Base-by-base conservation (phyloP, 2,329 filamentous ascomycete genomes). In the Leptographium wingfieldii region DNA sequence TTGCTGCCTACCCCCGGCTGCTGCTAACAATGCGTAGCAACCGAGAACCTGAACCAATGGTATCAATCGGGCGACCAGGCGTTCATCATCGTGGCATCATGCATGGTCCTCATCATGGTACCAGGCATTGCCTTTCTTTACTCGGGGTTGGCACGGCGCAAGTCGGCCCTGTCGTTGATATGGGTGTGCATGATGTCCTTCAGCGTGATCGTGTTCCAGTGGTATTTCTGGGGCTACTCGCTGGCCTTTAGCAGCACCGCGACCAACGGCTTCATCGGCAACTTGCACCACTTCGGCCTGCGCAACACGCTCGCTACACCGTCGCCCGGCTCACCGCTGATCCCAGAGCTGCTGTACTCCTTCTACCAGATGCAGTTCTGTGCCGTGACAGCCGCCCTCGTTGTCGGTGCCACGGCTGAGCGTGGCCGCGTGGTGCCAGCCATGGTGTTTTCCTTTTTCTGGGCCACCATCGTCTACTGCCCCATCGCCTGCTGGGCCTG, bases 311-410 rank as follows among this genome's bases (percentile, higher is more conserved):
- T 95, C 67, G 94, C 82, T 58, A 78, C 80, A 54, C 92, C 92
- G n/a, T 95, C 90, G 62, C 90, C 88, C 31, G 94, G 92, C 60
- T 95, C 89, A 38, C 87, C 91, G 22, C 80, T 96, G 63, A 85
- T 97, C 67, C 90, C 94, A 1, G 90, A 91, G 69, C 80, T 99
- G 49, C 81, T 97, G 3, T 97, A 94, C 74, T 88, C 90, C 49
- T 96, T 97, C 74, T 97, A 96, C 74, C 89, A 96, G 89, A 90
- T 97, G 87, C 92, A 96, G 87, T 99, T 99, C 79, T 94, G 89
- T 72, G 89, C 84, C 68, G 90, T 95, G 64, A 99, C 92, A 16
- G 91, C 85, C 58, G 91, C 90, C 60, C 95, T 99, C 68, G 83
- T 95, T 52, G 85, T 95, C 70, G 94, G 94, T 63, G 89, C 91